Evolutionary conservation across 139 green algal genomes (phyloP).

Genomic region (Coccomyxa sp.): DNA sequence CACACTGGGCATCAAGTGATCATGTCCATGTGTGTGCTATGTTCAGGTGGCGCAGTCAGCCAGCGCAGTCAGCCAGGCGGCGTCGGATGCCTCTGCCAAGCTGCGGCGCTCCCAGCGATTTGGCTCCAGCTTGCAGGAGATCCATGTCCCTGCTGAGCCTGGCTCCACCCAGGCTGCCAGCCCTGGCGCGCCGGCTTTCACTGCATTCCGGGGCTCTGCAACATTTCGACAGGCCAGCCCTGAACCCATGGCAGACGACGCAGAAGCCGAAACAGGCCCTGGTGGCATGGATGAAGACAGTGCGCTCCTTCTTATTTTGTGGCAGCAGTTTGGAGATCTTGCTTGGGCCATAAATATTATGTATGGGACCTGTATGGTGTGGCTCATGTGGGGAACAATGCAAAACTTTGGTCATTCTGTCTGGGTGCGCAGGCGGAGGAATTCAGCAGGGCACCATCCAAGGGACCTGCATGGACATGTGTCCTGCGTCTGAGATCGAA

Average conservation of each 20-base stretch:
- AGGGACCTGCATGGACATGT: constrained; percentile 62
- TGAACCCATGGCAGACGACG: not conserved
- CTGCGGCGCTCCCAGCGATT: constrained; percentile 8
- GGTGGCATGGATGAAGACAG: not conserved
- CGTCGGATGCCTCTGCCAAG: constrained; percentile 9
- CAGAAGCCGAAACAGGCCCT: not conserved
- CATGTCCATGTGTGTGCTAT: not conserved
- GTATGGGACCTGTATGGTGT: no score
- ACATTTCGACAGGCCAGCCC: not conserved
- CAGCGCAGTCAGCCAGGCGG: not conserved
- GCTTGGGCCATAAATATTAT: no score
- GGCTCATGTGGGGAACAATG: no score
- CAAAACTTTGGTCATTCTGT: no score
- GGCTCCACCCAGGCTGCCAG: no score
- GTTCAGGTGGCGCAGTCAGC: not conserved
- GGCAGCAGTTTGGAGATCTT: no score
- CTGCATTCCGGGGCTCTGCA: not conserved
- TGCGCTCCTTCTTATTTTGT: not conserved
- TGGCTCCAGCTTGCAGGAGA: not conserved
- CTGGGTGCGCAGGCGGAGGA: not conserved
- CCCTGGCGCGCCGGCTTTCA: not conserved
- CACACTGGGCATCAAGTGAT: no score
- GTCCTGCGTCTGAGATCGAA: constrained; percentile 50
- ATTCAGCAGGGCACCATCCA: not conserved
- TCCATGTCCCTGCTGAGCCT: not conserved